Evolutionary conservation across 108 stramenopile species (phyloP).

Genomic region (Cyclotella kingstonii): DNA sequence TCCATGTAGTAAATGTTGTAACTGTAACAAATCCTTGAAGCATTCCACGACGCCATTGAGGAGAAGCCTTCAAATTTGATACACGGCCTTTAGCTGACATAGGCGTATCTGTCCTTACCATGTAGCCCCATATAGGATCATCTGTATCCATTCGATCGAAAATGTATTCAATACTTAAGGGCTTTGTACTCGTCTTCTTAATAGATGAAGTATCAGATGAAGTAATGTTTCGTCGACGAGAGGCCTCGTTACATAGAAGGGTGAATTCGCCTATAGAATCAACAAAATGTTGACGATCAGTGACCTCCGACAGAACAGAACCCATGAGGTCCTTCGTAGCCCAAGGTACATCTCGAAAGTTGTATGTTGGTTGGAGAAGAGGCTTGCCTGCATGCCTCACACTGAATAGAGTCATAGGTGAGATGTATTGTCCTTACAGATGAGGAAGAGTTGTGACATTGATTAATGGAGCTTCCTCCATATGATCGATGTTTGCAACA

Average conservation of each 20-base stretch:
- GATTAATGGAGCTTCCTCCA: too few relatives aligned
- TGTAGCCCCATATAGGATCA: constrained; percentile 82
- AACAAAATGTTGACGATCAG: constrained; percentile 61
- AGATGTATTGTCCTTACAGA: too few relatives aligned
- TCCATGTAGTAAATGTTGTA: constrained; percentile 91
- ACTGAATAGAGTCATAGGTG: neutral
- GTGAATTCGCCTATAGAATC: constrained; percentile 86
- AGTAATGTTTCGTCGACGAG: constrained; percentile 58
- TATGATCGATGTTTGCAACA: too few relatives aligned
- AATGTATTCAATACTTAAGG: constrained; percentile 88
- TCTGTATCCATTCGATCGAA: constrained; percentile 91
- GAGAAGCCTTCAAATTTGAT: constrained; percentile 28
- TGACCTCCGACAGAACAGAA: constrained; percentile 62
- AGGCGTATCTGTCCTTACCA: constrained; percentile 57
- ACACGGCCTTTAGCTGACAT: constrained; percentile 24
- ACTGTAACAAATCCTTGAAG: constrained; percentile 88
- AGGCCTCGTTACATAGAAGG: constrained; percentile 85
- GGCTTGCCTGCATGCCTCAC: constrained; percentile 46
- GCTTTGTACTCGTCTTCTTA: constrained; percentile 54
- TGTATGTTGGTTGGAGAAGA: constrained; percentile 66
- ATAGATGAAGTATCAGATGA: neutral
- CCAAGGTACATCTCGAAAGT: constrained; percentile 59
- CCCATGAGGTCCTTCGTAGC: constrained; percentile 51
- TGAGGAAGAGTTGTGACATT: too few relatives aligned
- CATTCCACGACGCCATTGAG: constrained; percentile 58